These are phyloP conservation scores for Magnusiomyces suaveolens DNA, from an alignment of 1,139 yeast genomes.

Conservation along the genomic window DNA sequence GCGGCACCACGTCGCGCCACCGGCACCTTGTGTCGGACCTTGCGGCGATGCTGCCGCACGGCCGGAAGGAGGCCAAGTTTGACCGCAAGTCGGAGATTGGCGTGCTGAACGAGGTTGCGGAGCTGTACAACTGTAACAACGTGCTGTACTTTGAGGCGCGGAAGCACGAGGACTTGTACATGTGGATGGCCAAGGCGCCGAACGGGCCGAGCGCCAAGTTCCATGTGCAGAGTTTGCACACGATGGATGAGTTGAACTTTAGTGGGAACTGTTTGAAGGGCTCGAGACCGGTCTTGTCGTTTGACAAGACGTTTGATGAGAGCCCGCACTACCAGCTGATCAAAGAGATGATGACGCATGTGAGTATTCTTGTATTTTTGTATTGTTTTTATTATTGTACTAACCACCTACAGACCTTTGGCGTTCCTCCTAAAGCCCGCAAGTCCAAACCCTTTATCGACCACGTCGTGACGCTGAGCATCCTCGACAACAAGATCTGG, in stretches of 20 bases:
- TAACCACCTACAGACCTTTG: constrained; percentile 44
- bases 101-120: constrained; percentile 92
- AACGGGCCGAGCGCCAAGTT: constrained; percentile 96
- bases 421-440: constrained; percentile 95
- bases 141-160: constrained; percentile 90
- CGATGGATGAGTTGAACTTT: constrained; percentile 90
- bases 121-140: constrained; percentile 92
- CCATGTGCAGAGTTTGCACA: constrained; percentile 88
- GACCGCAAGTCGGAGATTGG: constrained; percentile 85
- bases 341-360: constrained; percentile 74
- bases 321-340: constrained; percentile 59
- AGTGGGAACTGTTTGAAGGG: constrained; percentile 95
- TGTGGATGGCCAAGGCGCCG: constrained; percentile 94
- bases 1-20: constrained; percentile 84
- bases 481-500: constrained; percentile 94
- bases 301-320: constrained; percentile 66
- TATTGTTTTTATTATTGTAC: neutral
- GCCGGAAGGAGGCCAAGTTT: constrained; percentile 91
- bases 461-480: constrained; percentile 86
- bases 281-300: constrained; percentile 88
- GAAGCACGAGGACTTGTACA: constrained; percentile 69
- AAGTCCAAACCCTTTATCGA: constrained; percentile 91
- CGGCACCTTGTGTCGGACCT: constrained; percentile 88
- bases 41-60: constrained; percentile 75
- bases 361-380: neutral